Conservation (phyloP, 2,329 filamentous ascomycete species). For the Beauveria brongniartii region DNA sequence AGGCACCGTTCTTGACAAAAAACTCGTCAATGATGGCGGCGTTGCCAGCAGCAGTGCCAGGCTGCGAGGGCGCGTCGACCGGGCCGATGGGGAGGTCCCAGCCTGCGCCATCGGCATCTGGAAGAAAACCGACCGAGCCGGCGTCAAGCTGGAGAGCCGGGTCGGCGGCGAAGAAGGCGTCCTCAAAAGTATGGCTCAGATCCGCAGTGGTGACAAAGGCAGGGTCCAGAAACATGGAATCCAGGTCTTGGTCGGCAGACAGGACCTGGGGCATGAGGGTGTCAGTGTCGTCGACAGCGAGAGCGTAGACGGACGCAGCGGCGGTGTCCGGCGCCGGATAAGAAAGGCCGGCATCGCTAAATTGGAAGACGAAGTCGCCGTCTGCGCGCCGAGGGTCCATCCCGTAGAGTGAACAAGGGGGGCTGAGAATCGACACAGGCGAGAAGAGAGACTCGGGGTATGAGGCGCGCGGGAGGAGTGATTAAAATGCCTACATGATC, state of each 20-base stretch:
- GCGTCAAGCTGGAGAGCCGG: neutral
- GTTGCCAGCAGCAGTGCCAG: neutral
- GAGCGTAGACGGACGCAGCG: neutral
- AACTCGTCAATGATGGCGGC: conserved; percentile 28
- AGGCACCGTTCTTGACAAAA: conserved; percentile 32
- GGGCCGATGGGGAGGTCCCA: neutral
- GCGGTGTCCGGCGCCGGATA: neutral
- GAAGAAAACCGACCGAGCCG: neutral
- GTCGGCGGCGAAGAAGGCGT: conserved; percentile 1
- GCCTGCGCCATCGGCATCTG: neutral
- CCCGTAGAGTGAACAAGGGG: neutral
- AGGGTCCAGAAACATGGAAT: conserved; percentile 3
- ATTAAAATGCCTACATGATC: neutral
- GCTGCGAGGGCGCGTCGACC: neutral
- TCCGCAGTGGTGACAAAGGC: neutral
- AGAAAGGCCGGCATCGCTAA: conserved; percentile 4
- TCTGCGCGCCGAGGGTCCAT: conserved; percentile 5
- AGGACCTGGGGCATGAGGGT: neutral
- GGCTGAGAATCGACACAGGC: neutral
- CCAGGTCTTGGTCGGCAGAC: neutral
- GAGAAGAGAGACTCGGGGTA: neutral
- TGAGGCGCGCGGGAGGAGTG: neutral
- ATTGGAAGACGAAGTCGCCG: neutral
- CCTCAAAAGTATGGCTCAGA: neutral
- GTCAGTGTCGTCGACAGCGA: neutral